phyloP scores from a whole-genome alignment of 495 filamentous ascomycete species.

The Cetradonia linearis region DNA sequence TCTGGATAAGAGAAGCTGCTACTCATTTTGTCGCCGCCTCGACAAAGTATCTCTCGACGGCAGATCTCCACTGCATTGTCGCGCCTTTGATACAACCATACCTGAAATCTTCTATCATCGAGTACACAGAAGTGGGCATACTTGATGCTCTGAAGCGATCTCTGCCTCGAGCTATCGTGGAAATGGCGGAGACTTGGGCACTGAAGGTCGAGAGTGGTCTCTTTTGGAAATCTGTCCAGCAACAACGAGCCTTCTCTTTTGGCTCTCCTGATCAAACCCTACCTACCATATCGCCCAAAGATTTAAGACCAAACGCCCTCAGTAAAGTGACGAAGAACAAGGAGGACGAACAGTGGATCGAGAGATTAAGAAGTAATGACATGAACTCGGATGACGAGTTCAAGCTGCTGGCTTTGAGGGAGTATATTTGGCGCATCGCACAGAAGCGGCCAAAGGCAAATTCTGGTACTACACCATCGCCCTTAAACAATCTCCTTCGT shows the following conservation, averaged over 20 bases:
- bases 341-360: conserved; percentile 96
- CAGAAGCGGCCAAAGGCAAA: conserved; percentile 54
- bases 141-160: conserved; percentile 80
- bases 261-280: conserved; percentile 40
- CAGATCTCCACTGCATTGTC: conserved; percentile 75
- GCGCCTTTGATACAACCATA: conserved; percentile 70
- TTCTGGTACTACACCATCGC: conserved; percentile 29
- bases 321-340: conserved; percentile 54
- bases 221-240: conserved; percentile 72
- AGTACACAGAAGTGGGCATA: conserved; percentile 60
- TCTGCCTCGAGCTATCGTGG: conserved; percentile 66
- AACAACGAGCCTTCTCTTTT: conserved; percentile 56
- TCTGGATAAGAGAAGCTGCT: conserved; percentile 88
- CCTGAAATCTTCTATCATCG: conserved; percentile 55
- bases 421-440: conserved; percentile 85
- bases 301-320: conserved; percentile 28
- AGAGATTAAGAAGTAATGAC: conserved; percentile 68
- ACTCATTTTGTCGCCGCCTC: conserved; percentile 70
- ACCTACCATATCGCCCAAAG: conserved; percentile 38
- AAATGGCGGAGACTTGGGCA: conserved; percentile 80
- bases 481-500: conserved; percentile 57
- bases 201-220: conserved; percentile 63
- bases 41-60: conserved; percentile 63
- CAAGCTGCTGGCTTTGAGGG: conserved; percentile 75
- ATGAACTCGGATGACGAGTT: conserved; percentile 78